Base-by-base conservation (phyloP, 2,329 filamentous ascomycete genomes). In the Fusarium coffeatum region DNA sequence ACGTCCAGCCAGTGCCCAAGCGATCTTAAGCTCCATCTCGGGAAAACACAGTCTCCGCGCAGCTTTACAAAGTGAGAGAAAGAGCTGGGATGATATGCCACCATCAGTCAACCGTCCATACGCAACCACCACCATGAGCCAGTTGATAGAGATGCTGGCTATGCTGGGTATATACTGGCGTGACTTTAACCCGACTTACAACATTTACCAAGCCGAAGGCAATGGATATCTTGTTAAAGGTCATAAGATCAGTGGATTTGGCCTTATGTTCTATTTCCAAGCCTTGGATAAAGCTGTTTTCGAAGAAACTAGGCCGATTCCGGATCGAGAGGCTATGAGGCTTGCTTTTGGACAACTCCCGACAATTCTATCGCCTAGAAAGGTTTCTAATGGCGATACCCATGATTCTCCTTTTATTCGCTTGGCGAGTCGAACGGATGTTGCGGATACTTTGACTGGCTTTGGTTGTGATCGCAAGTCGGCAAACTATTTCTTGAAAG, bases 11-110 rank as follows among this genome's bases (percentile, higher is more conserved):
- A 60, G 61, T 1, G 55, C 61, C 0, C 47, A 63, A 28, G 63
- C 63, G 1, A 66, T 66, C 13, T 55, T 66, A 8, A 40, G 55
- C 3, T 66, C 63, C 30, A 43, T 66, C 25, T 43, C 61, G 4
- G 48, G 55, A 0, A 66, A 66, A 3, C 55, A 66, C n/a, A 66
- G 18, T 2, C 37, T 66, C 8, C 20, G 40, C 13, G 42, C 48
- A 28, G 54, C 55, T 12, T 23, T 66, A 1, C 63, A 66, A 13
- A 43, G 61, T 0, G 37, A 66, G 12, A 66, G 32, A 18, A 66
- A 60, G 13, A 66, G 63, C n/a, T 66, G 63, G 63, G 63, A 66
- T 10, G 63, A 66, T 5, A 66, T 66, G 61, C 55, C 63, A 1
- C 20, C 47, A 1, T 60, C 55, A 4, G 25, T 66, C 1, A 66